phyloP scores from a whole-genome alignment of 2,329 filamentous ascomycete genomes.

The Alternaria sp. region DNA sequence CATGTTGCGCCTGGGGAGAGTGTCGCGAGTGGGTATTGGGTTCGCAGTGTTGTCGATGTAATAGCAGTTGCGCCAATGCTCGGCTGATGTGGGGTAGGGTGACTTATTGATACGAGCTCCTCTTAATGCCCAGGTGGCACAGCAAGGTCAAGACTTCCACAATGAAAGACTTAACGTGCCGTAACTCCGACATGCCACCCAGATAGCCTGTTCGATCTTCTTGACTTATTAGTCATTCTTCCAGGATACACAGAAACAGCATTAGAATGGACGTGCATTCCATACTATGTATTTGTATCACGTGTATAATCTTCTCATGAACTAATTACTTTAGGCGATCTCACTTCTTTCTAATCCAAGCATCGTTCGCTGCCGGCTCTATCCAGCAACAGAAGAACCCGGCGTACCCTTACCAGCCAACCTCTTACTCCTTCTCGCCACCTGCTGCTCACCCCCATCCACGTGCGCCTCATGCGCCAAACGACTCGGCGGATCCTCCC shows the following conservation, averaged over 20 bases:
- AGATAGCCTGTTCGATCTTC: too few relatives aligned
- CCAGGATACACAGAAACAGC: too few relatives aligned
- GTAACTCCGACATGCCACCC: neutral
- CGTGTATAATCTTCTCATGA: too few relatives aligned
- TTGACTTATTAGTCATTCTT: too few relatives aligned
- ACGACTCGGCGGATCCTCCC: constrained; percentile 19
- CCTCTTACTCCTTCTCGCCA: neutral
- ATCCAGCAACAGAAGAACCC: too few relatives aligned
- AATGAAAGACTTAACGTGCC: neutral
- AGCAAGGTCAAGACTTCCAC: neutral
- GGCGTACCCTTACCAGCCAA: neutral
- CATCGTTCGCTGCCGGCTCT: too few relatives aligned
- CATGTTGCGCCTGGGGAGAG: neutral
- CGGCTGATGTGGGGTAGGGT: neutral
- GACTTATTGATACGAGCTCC: neutral
- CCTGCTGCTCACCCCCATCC: too few relatives aligned
- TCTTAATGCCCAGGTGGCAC: neutral
- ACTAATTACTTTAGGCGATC: too few relatives aligned
- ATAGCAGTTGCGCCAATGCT: neutral
- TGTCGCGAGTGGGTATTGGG: neutral
- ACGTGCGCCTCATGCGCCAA: too few relatives aligned
- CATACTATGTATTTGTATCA: too few relatives aligned
- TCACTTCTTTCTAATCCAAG: too few relatives aligned
- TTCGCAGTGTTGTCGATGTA: neutral
- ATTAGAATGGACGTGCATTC: too few relatives aligned